Conservation (phyloP, 805 yeast genomes). For the Ogataea chonburiensis region DNA sequence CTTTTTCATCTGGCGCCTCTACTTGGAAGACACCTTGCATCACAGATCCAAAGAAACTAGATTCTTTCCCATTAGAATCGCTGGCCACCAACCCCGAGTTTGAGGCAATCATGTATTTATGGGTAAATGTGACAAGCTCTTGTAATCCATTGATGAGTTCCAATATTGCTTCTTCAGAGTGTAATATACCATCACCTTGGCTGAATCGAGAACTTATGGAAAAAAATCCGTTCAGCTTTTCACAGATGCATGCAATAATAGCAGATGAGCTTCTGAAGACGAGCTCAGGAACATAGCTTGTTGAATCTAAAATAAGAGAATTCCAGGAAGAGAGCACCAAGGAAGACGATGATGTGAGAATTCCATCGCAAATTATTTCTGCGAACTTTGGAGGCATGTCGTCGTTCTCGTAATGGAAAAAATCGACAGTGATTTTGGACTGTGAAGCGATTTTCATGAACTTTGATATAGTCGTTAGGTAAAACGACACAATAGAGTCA, state of each 20-base stretch:
- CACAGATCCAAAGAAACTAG: conserved; percentile 62
- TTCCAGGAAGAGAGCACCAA: conserved; percentile 31
- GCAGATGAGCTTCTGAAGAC: conserved; percentile 24
- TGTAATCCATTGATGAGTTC: conserved; percentile 59
- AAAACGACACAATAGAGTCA: conserved; percentile 21
- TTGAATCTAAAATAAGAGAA: conserved; percentile 22
- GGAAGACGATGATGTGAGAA: conserved; percentile 22
- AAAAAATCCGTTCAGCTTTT: conserved; percentile 28
- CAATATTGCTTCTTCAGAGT: conserved; percentile 41
- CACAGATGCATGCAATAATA: conserved; percentile 29
- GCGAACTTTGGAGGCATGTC: conserved; percentile 20
- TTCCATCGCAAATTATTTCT: conserved; percentile 29
- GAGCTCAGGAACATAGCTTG: conserved; percentile 29
- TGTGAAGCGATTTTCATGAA: conserved; percentile 28
- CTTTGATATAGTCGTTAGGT: conserved; percentile 24
- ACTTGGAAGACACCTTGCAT: conserved; percentile 78
- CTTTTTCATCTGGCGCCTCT: conserved; percentile 56
- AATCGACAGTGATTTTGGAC: conserved; percentile 12
- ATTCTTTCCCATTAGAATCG: conserved; percentile 30
- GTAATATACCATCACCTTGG: conserved; percentile 18
- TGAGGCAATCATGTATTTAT: conserved; percentile 43
- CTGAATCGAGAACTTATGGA: conserved; percentile 19
- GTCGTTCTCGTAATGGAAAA: conserved; percentile 20
- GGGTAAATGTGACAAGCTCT: conserved; percentile 58
- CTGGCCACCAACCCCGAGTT: conserved; percentile 20